Conservation (phyloP, 768 basidiomycete species). For the Phanerodontia chrysosporium region DNA sequence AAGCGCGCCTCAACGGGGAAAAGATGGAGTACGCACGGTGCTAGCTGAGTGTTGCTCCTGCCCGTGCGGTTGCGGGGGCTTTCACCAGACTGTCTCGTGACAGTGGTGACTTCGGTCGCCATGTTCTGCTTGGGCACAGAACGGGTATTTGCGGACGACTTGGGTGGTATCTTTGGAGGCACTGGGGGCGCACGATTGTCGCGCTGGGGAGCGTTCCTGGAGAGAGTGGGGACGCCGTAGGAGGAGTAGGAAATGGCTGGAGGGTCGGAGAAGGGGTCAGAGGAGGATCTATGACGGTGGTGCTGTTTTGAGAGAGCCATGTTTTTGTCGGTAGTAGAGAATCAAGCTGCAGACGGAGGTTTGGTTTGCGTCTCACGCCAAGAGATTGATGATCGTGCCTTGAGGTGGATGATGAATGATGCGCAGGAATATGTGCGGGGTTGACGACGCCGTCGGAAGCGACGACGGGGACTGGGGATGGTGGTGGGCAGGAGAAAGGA, state of each 20-base stretch:
- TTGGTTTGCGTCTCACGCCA: slow-evolving; percentile 22
- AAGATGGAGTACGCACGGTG: slow-evolving; percentile 33
- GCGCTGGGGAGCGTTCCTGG: slow-evolving; percentile 20
- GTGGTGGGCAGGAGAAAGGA: not conserved
- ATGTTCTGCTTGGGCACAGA: slow-evolving; percentile 2
- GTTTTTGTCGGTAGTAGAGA: slow-evolving; percentile 11
- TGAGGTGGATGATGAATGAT: not conserved
- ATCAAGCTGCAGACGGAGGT: slow-evolving; percentile 15
- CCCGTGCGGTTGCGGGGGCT: slow-evolving; percentile 44
- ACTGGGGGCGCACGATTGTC: slow-evolving; percentile 25
- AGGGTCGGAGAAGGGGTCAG: slow-evolving; percentile 30
- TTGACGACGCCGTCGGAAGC: slow-evolving; percentile 1
- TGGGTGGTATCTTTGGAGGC: slow-evolving; percentile 32
- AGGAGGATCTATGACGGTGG: slow-evolving; percentile 23
- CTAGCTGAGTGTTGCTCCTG: slow-evolving; percentile 52
- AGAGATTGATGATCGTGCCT: slow-evolving; percentile 15
- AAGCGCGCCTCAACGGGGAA: not conserved
- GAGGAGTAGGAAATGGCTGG: slow-evolving; percentile 25
- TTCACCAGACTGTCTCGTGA: slow-evolving; percentile 37
- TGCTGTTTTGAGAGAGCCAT: slow-evolving; percentile 26
- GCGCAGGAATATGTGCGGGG: slow-evolving; percentile 1
- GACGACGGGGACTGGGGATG: not conserved
- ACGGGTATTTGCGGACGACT: slow-evolving; percentile 28
- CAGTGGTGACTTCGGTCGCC: slow-evolving; percentile 58
- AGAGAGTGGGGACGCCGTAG: slow-evolving; percentile 27